phyloP scores from a whole-genome alignment of 1,284 basidiomycete species.

The Veloboletus limbatus region DNA sequence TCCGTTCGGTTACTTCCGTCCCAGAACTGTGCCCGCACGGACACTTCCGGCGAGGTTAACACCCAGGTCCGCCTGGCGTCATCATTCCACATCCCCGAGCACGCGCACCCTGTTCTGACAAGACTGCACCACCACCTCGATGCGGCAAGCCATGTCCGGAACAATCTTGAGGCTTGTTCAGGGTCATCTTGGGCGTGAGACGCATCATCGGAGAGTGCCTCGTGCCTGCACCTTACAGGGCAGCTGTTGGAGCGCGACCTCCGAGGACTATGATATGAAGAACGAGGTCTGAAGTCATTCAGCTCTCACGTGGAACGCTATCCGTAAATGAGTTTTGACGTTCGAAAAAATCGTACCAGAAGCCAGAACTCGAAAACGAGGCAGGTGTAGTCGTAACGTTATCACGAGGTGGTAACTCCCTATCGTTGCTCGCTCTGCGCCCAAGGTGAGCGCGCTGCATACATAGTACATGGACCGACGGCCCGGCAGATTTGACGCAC shows the following conservation, averaged over 20 bases:
- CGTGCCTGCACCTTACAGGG: conserved; percentile 31
- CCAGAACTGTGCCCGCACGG: conserved; percentile 23
- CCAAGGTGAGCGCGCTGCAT: not conserved
- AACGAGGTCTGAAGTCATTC: not conserved
- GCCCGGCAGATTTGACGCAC: conserved; percentile 11
- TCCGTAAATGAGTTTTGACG: not conserved
- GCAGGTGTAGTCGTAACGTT: not conserved
- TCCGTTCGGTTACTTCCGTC: conserved; percentile 31
- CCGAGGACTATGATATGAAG: conserved; percentile 32
- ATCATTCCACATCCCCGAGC: conserved; percentile 4
- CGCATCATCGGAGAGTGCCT: conserved; percentile 25
- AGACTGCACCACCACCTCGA: not conserved
- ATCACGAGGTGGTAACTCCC: not conserved
- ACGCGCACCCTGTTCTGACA: not conserved
- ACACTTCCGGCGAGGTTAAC: conserved; percentile 17
- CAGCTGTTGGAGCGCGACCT: conserved; percentile 15
- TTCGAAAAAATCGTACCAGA: not conserved
- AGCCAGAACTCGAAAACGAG: conserved; percentile 20
- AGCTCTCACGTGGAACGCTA: conserved; percentile 28
- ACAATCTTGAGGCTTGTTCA: conserved; percentile 11
- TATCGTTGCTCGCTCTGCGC: not conserved
- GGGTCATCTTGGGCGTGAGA: conserved; percentile 30
- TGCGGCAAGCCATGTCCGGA: conserved; percentile 4
- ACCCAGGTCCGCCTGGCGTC: conserved; percentile 6
- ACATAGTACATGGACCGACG: not conserved